Evolutionary conservation across 2,329 filamentous ascomycete species (phyloP).

Genomic region (Aspergillus fischeri): DNA sequence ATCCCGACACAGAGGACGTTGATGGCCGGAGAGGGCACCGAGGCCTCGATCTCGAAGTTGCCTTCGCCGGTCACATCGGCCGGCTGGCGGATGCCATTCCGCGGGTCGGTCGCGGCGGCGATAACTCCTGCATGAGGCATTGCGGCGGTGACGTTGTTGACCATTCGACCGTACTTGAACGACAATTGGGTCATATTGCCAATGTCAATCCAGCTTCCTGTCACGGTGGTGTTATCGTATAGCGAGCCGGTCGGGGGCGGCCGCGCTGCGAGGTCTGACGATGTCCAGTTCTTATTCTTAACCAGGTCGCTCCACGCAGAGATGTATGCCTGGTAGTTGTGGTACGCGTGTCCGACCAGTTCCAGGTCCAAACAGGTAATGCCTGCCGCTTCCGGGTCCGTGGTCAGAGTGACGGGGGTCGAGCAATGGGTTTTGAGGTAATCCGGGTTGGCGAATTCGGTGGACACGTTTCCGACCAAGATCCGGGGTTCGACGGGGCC

Average conservation of each 20-base stretch:
- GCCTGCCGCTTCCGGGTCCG: constrained; percentile 41
- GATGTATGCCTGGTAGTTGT: constrained; percentile 63
- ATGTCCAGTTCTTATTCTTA: constrained; percentile 40
- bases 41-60: constrained; percentile 63
- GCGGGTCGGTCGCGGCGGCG: constrained; percentile 55
- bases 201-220: constrained; percentile 64
- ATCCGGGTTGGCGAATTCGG: constrained; percentile 59
- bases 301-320: constrained; percentile 52
- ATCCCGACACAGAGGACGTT: constrained; percentile 72
- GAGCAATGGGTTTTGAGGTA: constrained; percentile 58
- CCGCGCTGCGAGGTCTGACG: constrained; percentile 44
- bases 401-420: constrained; percentile 51
- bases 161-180: constrained; percentile 49
- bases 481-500: constrained; percentile 48
- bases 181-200: constrained; percentile 53
- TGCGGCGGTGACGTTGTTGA: constrained; percentile 74
- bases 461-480: constrained; percentile 55
- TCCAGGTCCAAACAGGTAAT: constrained; percentile 65
- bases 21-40: constrained; percentile 65
- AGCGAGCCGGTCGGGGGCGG: constrained; percentile 61
- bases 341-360: constrained; percentile 64
- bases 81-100: constrained; percentile 68
- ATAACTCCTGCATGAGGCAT: constrained; percentile 72
- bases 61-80: constrained; percentile 61
- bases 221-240: constrained; percentile 69